Evolutionary conservation across 257 asterid species (phyloP), one percentile per base, ranked within the genome.

Genomic region (Salvia rosmarinus): DNA sequence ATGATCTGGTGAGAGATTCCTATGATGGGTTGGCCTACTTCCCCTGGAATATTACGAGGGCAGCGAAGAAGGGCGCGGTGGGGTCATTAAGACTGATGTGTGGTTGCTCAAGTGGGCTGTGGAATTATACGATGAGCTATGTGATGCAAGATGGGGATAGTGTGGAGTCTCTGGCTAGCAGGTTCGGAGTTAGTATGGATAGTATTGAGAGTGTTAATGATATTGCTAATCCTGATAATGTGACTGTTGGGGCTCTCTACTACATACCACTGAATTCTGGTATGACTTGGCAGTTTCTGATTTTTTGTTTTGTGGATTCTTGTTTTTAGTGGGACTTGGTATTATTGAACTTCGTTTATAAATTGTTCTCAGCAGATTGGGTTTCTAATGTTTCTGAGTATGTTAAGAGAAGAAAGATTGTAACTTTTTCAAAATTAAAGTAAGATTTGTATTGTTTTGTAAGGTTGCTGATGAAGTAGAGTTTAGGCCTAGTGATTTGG

Each of bases 121-220:
- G 97, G 97, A 94, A 94, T 84, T 94, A 91, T 73, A 57, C 89
- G 78, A 89, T 91, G 99, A 94, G 99, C 64, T 94, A 94, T 83
- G 96, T 94, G 83, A 74, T 94, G 96, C 60, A 75, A 59, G 97
- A 89, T 68, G 97, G 90, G 42, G 99, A 94, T 77, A 85, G 92
- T 81, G 90, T 94, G 60, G 96, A 80, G 81, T 86, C 96, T 70
- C 71, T 94, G 62, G 89, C 99, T 16, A 94, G 99, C 73, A 85
- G 99, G 68, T 94, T 94, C 81, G 99, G 99, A 49, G 97, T 94
- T 71, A 94, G 99, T 70, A 94, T 94, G 99, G 96, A 84, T 77
- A 88, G 87, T 83, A 94, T 91, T 76, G 99, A 77, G 83, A 62
- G 66, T 57, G 85, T 81, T n/a, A 94, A 94, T 78, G 94, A 90